Evolutionary conservation across 2,329 filamentous ascomycete species (phyloP).

Genomic region (Hypoxylon sp.): DNA sequence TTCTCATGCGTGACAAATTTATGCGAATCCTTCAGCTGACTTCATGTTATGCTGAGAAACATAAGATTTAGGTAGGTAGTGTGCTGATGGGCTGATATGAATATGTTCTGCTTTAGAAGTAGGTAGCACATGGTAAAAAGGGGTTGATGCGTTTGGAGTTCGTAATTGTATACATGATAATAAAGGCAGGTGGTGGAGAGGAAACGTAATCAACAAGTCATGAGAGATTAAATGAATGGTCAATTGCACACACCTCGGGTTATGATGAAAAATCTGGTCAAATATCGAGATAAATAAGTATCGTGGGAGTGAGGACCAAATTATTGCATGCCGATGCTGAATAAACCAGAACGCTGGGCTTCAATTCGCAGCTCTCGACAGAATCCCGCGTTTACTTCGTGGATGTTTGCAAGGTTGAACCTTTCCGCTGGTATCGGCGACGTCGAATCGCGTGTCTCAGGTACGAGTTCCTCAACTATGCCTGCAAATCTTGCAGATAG

Average conservation of each 20-base stretch:
- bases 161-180: background rate
- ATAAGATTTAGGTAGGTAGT: conserved; percentile 46
- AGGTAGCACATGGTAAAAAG: conserved; percentile 5
- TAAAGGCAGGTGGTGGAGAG: conserved; percentile 2
- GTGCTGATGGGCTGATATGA: no score
- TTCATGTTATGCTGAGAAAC: conserved; percentile 52
- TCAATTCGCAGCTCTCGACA: conserved; percentile 29
- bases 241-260: conserved; percentile 10
- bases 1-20: conserved; percentile 45
- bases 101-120: no score
- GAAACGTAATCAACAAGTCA: background rate
- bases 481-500: conserved; percentile 35
- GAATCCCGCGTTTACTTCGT: conserved; percentile 40
- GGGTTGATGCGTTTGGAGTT: background rate
- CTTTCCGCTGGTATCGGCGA: conserved; percentile 36
- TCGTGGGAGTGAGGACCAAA: conserved; percentile 6
- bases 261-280: conserved; percentile 6
- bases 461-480: conserved; percentile 29
- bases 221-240: conserved; percentile 11
- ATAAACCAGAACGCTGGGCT: conserved; percentile 17
- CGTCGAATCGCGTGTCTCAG: conserved; percentile 31
- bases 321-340: conserved; percentile 9
- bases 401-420: conserved; percentile 39
- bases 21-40: conserved; percentile 50
- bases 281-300: conserved; percentile 13